phyloP scores from a whole-genome alignment of 1,139 yeast species.

The Suhomyces coccinellae region DNA sequence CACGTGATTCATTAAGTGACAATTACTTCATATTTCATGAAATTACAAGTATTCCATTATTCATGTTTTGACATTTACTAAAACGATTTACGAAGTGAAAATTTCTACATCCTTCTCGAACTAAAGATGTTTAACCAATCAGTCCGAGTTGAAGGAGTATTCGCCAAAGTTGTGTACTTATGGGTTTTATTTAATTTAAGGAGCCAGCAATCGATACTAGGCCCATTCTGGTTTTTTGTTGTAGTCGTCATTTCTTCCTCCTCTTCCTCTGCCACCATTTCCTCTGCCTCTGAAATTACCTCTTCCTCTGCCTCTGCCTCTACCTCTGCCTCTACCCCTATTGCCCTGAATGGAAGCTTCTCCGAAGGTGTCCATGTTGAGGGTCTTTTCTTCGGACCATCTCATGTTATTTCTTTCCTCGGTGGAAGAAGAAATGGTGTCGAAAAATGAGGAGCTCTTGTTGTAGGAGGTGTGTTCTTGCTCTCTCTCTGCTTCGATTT shows the following conservation, averaged over 20 bases:
- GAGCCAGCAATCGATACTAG: conserved; percentile 14
- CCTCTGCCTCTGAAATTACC: conserved; percentile 17
- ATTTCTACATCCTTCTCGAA: too few relatives aligned
- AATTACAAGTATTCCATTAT: too few relatives aligned
- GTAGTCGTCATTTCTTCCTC: conserved; percentile 23
- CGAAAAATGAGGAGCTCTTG: conserved; percentile 25
- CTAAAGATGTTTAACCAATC: too few relatives aligned
- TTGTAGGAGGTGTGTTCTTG: conserved; percentile 21
- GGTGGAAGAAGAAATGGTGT: conserved; percentile 41
- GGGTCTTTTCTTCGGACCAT: conserved; percentile 61
- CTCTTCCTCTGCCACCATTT: conserved; percentile 23
- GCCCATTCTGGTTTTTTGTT: conserved; percentile 46
- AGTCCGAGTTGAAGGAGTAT: too few relatives aligned
- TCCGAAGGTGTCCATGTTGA: conserved; percentile 31
- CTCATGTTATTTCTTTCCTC: conserved; percentile 45
- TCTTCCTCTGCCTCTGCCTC: conserved; percentile 30
- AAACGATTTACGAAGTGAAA: too few relatives aligned
- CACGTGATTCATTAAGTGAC: too few relatives aligned
- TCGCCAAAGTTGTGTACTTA: neutral
- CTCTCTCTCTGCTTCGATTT: conserved; percentile 26
- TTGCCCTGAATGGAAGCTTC: conserved; percentile 28
- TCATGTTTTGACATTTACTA: too few relatives aligned
- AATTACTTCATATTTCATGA: too few relatives aligned
- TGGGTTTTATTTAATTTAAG: neutral
- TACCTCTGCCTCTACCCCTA: conserved; percentile 34